Conservation (phyloP, 2,329 filamentous ascomycete genomes). For the Phoma sp. region DNA sequence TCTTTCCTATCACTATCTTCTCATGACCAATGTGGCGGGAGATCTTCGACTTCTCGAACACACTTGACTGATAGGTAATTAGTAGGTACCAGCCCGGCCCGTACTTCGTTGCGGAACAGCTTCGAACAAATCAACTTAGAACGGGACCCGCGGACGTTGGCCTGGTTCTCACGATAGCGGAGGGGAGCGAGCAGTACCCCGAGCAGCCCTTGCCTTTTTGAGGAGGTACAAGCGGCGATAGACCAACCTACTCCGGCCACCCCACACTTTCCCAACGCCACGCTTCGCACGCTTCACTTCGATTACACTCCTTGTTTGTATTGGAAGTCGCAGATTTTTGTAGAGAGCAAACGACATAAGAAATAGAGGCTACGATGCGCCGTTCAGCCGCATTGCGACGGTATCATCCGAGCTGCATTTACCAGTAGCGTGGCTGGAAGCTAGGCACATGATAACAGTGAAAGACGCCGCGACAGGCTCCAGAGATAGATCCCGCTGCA, state of each 20-base stretch:
- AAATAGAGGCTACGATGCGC: background rate
- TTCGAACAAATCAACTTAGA: slow-evolving; percentile 11
- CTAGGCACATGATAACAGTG: slow-evolving; percentile 27
- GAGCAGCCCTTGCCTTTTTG: slow-evolving; percentile 8
- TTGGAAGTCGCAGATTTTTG: slow-evolving; percentile 12
- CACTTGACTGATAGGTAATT: slow-evolving; percentile 15
- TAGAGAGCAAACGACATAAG: background rate
- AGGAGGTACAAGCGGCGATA: slow-evolving; percentile 42
- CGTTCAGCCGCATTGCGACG: slow-evolving; percentile 14
- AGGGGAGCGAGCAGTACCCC: slow-evolving; percentile 13
- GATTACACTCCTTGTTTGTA: background rate
- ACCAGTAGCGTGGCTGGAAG: slow-evolving; percentile 5
- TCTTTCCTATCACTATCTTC: slow-evolving; percentile 32
- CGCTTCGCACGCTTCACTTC: slow-evolving; percentile 15
- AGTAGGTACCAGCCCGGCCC: slow-evolving; percentile 5
- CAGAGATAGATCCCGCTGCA: slow-evolving; percentile 33
- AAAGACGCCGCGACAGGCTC: slow-evolving; percentile 26
- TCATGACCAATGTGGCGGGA: slow-evolving; percentile 26
- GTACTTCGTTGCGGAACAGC: slow-evolving; percentile 4
- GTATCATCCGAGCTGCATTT: slow-evolving; percentile 21
- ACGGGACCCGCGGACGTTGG: slow-evolving; percentile 6
- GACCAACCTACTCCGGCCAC: slow-evolving; percentile 30
- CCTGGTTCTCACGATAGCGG: slow-evolving; percentile 7
- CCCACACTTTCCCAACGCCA: slow-evolving; percentile 38
- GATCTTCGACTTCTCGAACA: slow-evolving; percentile 11